Evolutionary conservation across 805 yeast species (phyloP).

Genomic region (Kluyveromyces wickerhamii): DNA sequence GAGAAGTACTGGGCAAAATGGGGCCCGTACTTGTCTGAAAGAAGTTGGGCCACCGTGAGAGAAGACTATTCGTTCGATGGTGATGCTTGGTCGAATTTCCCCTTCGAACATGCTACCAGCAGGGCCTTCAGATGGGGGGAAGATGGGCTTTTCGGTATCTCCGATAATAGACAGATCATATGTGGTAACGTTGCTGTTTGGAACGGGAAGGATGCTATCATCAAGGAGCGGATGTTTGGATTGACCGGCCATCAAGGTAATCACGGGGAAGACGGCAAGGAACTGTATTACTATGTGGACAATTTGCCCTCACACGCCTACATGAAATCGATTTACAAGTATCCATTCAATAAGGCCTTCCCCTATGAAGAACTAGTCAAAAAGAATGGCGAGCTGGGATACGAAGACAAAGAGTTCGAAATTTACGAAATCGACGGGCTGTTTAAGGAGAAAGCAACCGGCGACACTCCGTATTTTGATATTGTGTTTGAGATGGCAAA

Average conservation of each 20-base stretch:
- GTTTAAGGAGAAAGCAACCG: conserved; percentile 44
- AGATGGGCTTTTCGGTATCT: conserved; percentile 86
- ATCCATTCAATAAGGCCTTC: conserved; percentile 69
- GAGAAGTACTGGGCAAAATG: conserved; percentile 70
- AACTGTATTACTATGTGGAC: conserved; percentile 75
- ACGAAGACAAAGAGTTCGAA: conserved; percentile 70
- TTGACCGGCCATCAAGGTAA: conserved; percentile 89
- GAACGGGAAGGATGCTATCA: conserved; percentile 80
- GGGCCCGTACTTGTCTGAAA: conserved; percentile 87
- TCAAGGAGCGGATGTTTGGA: conserved; percentile 83
- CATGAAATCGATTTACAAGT: conserved; percentile 85
- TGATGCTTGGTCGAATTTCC: conserved; percentile 85
- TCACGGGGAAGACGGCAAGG: conserved; percentile 94
- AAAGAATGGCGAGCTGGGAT: conserved; percentile 57
- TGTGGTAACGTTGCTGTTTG: conserved; percentile 80
- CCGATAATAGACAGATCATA: conserved; percentile 72
- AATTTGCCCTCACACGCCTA: conserved; percentile 91
- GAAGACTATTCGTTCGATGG: conserved; percentile 85
- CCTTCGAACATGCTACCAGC: conserved; percentile 75
- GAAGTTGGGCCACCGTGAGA: conserved; percentile 81
- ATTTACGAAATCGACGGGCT: conserved; percentile 66
- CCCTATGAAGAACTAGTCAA: conserved; percentile 72
- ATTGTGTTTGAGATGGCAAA: conserved; percentile 87
- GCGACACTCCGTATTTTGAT: conserved; percentile 71
- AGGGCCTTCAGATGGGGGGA: conserved; percentile 93